Percentiles rank a stretch among this genome's conserved stretches.
phyloP scores from a whole-genome alignment of 352 stramenopile species.

The Phytophthora syringae region DNA sequence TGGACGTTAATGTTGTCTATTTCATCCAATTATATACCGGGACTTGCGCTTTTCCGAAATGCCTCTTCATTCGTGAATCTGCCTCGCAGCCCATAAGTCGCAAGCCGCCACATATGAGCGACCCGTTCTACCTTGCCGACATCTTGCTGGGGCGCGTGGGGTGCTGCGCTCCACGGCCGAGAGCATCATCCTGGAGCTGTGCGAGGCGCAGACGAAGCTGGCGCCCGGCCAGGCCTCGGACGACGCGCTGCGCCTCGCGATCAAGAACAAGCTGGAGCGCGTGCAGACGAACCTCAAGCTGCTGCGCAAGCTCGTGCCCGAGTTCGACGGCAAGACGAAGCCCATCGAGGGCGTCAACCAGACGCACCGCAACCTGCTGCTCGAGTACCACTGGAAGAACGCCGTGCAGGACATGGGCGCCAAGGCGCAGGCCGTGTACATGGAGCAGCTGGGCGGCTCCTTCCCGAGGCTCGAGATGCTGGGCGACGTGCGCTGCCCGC shows the following conservation, averaged over 20 bases:
- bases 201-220: conserved; percentile 71
- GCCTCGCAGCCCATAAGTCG: neutral
- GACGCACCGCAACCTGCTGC: conserved; percentile 89
- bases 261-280: conserved; percentile 88
- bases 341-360: conserved; percentile 86
- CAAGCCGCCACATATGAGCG: conserved; percentile 61
- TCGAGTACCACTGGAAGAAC: conserved; percentile 92
- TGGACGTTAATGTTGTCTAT: conserved; percentile 27
- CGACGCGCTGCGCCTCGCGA: conserved; percentile 73
- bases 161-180: conserved; percentile 85
- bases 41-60: neutral
- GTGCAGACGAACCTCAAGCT: conserved; percentile 90
- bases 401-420: conserved; percentile 87
- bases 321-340: conserved; percentile 90
- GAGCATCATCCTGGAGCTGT: conserved; percentile 87
- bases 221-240: conserved; percentile 55
- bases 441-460: conserved; percentile 69
- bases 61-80: conserved; percentile 14
- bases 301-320: conserved; percentile 79
- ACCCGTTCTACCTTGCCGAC: conserved; percentile 88
- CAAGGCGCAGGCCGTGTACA: conserved; percentile 83
- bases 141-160: conserved; percentile 85
- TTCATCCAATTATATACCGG: conserved; percentile 36
- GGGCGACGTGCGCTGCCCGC: conserved; percentile 78
- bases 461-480: conserved; percentile 88